Percentiles rank a stretch among this genome's conserved stretches.
Conservation (phyloP, 2,329 filamentous ascomycete genomes). For the Phyllosticta ampelicida region DNA sequence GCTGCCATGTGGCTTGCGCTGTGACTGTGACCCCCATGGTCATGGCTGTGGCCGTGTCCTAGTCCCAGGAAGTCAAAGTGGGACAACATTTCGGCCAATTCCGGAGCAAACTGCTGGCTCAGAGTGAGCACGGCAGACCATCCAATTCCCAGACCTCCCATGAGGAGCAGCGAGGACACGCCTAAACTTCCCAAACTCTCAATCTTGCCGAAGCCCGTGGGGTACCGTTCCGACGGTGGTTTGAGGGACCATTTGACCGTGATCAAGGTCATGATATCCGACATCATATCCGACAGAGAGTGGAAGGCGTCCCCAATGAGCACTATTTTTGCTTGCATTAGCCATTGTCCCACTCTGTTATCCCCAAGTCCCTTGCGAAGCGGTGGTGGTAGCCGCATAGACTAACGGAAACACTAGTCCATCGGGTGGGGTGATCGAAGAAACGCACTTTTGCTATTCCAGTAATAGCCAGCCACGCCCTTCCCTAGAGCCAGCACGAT, state of each 20-base stretch:
- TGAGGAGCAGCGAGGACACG: conserved; percentile 81
- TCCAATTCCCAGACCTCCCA: conserved; percentile 87
- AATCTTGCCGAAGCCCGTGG: conserved; percentile 91
- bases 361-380: conserved; percentile 17
- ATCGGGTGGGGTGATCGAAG: background rate
- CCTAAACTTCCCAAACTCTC: conserved; percentile 90
- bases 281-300: conserved; percentile 88
- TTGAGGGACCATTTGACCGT: conserved; percentile 91
- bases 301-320: conserved; percentile 93
- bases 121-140: conserved; percentile 51
- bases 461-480: conserved; percentile 81
- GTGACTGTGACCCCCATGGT: conserved; percentile 24
- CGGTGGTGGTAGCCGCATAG: background rate
- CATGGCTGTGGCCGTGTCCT: conserved; percentile 54
- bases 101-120: conserved; percentile 39
- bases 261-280: conserved; percentile 84
- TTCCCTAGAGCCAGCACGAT: conserved; percentile 90
- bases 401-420: background rate
- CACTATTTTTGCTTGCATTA: conserved; percentile 33
- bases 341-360: background rate
- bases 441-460: conserved; percentile 65
- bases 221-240: conserved; percentile 72
- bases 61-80: conserved; percentile 38
- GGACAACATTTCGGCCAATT: conserved; percentile 32
- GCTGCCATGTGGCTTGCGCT: conserved; percentile 35